phyloP scores from a whole-genome alignment of 345 rosid species.

The Sisymbrium irio region DNA sequence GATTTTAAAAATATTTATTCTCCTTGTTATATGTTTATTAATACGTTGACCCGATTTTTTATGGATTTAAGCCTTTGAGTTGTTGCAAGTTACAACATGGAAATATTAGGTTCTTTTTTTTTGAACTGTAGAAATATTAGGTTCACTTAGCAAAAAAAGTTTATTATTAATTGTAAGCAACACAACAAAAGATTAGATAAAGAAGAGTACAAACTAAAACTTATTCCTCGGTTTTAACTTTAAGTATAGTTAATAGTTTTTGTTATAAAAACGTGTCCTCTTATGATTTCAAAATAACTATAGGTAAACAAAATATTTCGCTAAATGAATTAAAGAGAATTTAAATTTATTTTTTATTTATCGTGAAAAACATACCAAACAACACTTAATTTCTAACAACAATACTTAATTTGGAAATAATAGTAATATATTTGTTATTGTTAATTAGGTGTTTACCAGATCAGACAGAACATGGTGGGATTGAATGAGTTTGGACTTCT shows the following conservation, averaged over 20 bases:
- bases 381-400: background rate
- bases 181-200: background rate
- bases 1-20: background rate
- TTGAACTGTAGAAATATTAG: too few relatives aligned
- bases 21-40: background rate
- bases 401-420: background rate
- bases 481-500: background rate
- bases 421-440: background rate
- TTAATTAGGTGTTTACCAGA: background rate
- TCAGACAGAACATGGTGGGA: conserved; percentile 30
- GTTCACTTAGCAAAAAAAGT: too few relatives aligned
- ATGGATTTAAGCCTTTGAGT: background rate
- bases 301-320: too few relatives aligned
- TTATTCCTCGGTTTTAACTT: background rate
- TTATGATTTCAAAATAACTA: background rate
- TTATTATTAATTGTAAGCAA: background rate
- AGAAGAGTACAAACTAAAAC: background rate
- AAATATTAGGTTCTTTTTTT: background rate
- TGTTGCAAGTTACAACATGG: background rate
- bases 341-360: background rate
- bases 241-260: background rate
- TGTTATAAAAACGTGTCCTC: background rate
- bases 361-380: background rate
- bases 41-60: background rate
- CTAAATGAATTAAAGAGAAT: too few relatives aligned